A percentile compares a stretch with the other conserved stretches of the same genome.
Evolutionary conservation across 805 yeast species (phyloP).

Genomic region (Teunomyces barrocoloradensis): DNA sequence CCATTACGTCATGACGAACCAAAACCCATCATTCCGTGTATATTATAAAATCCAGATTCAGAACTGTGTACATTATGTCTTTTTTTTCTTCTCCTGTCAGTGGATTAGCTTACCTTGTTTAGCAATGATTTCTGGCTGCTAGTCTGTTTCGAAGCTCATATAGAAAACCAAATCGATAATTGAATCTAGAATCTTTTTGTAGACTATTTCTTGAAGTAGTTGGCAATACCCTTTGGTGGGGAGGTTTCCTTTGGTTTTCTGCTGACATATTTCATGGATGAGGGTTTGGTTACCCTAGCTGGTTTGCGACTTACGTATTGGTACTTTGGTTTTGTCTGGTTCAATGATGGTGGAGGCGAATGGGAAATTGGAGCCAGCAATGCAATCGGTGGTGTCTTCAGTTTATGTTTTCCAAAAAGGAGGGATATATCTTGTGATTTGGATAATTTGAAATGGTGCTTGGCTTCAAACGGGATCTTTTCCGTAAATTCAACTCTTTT

Average conservation of each 20-base stretch:
- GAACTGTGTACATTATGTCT: constrained; percentile 2
- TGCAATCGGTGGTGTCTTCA: neutral
- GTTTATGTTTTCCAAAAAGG: constrained; percentile 17
- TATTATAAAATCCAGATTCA: constrained; percentile 3
- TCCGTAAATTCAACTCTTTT: neutral
- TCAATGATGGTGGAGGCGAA: neutral
- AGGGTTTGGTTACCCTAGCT: neutral
- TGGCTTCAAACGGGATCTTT: constrained; percentile 21
- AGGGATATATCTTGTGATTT: constrained; percentile 33
- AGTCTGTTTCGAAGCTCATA: neutral
- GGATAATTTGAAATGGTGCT: constrained; percentile 15
- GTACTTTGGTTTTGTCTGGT: constrained; percentile 8
- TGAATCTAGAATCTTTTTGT: neutral
- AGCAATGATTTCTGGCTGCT: neutral
- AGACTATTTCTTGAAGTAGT: constrained; percentile 2
- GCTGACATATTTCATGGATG: constrained; percentile 15
- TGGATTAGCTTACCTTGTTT: neutral
- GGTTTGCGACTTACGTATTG: constrained; percentile 20
- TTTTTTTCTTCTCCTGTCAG: neutral
- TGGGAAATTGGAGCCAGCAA: neutral
- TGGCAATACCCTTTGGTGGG: neutral
- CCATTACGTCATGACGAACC: constrained; percentile 1
- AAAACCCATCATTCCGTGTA: neutral
- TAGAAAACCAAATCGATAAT: constrained; percentile 1
- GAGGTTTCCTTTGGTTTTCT: constrained; percentile 4